A percentile compares a stretch with the other conserved stretches of the same genome.
Conservation (phyloP, 2,329 filamentous ascomycete genomes). For the Sphaerulina musiva region DNA sequence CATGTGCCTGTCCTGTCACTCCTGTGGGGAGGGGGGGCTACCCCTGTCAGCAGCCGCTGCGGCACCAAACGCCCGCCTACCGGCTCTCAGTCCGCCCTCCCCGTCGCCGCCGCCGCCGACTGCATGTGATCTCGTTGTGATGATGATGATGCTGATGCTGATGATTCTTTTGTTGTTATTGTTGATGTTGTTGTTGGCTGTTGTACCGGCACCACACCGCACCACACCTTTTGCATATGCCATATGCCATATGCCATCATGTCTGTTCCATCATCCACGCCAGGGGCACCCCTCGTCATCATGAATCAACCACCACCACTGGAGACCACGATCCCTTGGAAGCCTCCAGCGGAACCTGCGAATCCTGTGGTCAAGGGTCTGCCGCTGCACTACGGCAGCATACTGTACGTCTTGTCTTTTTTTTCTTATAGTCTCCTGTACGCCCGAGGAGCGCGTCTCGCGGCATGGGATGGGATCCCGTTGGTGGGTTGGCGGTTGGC, state of each 20-base stretch:
- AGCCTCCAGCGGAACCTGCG: conserved; percentile 4
- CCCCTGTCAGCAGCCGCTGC: neutral
- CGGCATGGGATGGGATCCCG: too few relatives aligned
- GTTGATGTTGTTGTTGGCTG: too few relatives aligned
- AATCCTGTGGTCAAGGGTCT: conserved; percentile 26
- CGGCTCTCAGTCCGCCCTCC: neutral
- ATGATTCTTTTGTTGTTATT: too few relatives aligned
- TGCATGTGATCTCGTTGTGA: too few relatives aligned
- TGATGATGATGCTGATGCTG: too few relatives aligned
- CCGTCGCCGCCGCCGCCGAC: neutral
- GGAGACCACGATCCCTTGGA: conserved; percentile 53
- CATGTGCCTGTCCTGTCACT: too few relatives aligned
- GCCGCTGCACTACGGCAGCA: conserved; percentile 55
- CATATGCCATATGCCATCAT: neutral
- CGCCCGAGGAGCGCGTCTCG: neutral
- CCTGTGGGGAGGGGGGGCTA: too few relatives aligned
- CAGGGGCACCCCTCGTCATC: conserved; percentile 9
- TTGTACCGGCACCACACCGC: neutral
- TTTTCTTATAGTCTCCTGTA: too few relatives aligned
- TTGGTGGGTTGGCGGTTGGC: too few relatives aligned
- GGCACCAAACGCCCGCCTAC: neutral
- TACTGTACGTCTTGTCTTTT: conserved; percentile 53
- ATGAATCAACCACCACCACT: conserved; percentile 15
- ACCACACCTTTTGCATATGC: too few relatives aligned
- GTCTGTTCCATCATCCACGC: neutral